Evolutionary conservation across 805 yeast species (phyloP).

Genomic region (Candida gorgasii): DNA sequence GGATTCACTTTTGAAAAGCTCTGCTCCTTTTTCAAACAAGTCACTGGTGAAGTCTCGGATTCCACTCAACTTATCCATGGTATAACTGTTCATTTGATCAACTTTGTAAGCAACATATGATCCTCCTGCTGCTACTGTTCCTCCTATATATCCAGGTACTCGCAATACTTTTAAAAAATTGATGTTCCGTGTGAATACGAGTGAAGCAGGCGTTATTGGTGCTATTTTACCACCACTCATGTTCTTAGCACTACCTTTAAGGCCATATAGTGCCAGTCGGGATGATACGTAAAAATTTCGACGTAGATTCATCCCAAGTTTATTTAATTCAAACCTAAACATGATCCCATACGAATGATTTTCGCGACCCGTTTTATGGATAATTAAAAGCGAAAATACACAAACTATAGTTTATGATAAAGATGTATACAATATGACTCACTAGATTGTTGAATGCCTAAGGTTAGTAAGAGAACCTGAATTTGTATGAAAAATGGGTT

Average conservation of each 20-base stretch:
- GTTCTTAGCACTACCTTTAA: not conserved
- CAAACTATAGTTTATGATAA: not conserved
- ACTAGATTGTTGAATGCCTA: not conserved
- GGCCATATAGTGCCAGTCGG: slow-evolving; percentile 1
- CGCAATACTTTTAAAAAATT: slow-evolving; percentile 54
- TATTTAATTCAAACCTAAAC: slow-evolving; percentile 2
- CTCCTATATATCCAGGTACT: slow-evolving; percentile 83
- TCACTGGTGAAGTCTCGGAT: slow-evolving; percentile 64
- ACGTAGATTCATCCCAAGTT: slow-evolving; percentile 7
- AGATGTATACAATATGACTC: not conserved
- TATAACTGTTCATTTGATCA: slow-evolving; percentile 76
- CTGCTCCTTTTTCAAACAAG: slow-evolving; percentile 48
- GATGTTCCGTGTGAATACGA: slow-evolving; percentile 25
- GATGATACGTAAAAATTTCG: slow-evolving; percentile 4
- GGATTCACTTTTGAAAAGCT: slow-evolving; percentile 33
- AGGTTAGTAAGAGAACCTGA: too few species aligned
- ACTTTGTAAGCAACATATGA: slow-evolving; percentile 90
- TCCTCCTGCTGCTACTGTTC: slow-evolving; percentile 92
- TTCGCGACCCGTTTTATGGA: not conserved
- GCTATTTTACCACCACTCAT: not conserved
- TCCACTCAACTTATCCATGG: slow-evolving; percentile 64
- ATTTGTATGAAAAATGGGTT: too few species aligned
- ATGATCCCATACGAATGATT: slow-evolving; percentile 2
- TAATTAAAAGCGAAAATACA: not conserved
- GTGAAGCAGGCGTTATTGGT: too few species aligned